A percentile compares a stretch with the other conserved stretches of the same genome.
Conservation (phyloP, 75 land plant species). For the Pseudotsuga menziesii region DNA sequence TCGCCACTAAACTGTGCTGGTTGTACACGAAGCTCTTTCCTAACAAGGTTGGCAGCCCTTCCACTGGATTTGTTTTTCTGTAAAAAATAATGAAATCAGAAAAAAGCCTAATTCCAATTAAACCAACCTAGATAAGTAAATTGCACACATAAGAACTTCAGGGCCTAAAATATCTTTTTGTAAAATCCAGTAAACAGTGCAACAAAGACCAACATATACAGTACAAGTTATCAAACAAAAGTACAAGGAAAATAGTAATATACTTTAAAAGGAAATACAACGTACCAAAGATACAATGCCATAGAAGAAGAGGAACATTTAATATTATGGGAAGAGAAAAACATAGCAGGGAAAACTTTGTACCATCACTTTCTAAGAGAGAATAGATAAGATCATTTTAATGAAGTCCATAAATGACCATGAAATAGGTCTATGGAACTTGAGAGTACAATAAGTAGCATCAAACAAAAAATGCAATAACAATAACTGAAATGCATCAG, state of each 20-base stretch:
- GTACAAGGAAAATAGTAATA: background rate
- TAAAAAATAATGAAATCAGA: slow-evolving; percentile 1
- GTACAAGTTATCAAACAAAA: background rate
- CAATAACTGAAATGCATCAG: no score
- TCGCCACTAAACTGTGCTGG: slow-evolving; percentile 12
- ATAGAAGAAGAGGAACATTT: no score
- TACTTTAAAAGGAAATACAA: background rate
- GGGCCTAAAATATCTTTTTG: background rate
- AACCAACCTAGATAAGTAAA: background rate
- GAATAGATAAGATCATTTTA: no score
- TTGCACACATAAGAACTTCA: background rate
- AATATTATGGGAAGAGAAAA: no score
- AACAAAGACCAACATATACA: background rate
- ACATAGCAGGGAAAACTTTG: no score
- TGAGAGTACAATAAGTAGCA: no score
- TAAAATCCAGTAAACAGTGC: background rate
- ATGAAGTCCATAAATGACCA: no score
- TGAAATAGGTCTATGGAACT: no score
- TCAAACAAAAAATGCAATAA: no score
- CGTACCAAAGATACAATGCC: background rate
- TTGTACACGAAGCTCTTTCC: slow-evolving; percentile 9
- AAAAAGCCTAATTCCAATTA: slow-evolving; percentile 1
- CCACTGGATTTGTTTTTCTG: slow-evolving; percentile 27
- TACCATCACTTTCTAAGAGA: no score
- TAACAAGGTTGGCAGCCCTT: slow-evolving; percentile 16